Percentiles rank a stretch among this genome's conserved stretches.
Conservation (phyloP, 495 filamentous ascomycete genomes). For the Penicillium lagena region DNA sequence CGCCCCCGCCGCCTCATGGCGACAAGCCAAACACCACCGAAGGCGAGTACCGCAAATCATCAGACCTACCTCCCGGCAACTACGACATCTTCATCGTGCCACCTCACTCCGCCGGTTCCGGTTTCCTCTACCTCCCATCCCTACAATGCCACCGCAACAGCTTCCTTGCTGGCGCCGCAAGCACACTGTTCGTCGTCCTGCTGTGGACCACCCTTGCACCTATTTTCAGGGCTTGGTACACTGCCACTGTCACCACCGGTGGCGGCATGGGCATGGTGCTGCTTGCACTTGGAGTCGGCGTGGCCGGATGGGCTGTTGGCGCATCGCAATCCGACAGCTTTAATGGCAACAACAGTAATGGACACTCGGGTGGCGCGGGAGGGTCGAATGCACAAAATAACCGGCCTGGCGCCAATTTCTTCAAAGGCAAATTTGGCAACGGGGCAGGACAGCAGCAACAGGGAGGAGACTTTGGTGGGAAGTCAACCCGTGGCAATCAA, state of each 20-base stretch:
- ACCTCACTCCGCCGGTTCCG: constrained; percentile 81
- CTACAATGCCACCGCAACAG: constrained; percentile 80
- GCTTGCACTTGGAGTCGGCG: constrained; percentile 58
- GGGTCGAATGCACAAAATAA: constrained; percentile 13
- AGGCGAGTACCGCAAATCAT: constrained; percentile 42
- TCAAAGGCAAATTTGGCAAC: constrained; percentile 3
- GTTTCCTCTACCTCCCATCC: constrained; percentile 91
- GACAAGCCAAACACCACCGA: constrained; percentile 51
- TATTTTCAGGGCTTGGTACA: constrained; percentile 60
- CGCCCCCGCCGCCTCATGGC: constrained; percentile 63
- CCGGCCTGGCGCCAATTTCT: constrained; percentile 8
- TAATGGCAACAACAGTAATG: background rate
- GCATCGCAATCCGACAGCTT: constrained; percentile 50
- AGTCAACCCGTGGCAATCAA: constrained; percentile 23
- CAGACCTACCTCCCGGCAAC: constrained; percentile 69
- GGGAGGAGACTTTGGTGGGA: constrained; percentile 20
- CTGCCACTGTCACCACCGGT: constrained; percentile 52
- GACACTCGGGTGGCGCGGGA: constrained; percentile 1
- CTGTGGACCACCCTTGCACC: constrained; percentile 65
- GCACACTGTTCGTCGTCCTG: constrained; percentile 60
- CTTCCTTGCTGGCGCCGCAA: constrained; percentile 78
- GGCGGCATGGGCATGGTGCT: constrained; percentile 56
- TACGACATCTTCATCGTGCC: constrained; percentile 98
- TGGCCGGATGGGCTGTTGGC: constrained; percentile 71
- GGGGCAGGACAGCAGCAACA: constrained; percentile 16